Percentiles rank a stretch among this genome's conserved stretches.
Conservation (phyloP, 2,329 filamentous ascomycete genomes). For the Hypoxylon sp. region DNA sequence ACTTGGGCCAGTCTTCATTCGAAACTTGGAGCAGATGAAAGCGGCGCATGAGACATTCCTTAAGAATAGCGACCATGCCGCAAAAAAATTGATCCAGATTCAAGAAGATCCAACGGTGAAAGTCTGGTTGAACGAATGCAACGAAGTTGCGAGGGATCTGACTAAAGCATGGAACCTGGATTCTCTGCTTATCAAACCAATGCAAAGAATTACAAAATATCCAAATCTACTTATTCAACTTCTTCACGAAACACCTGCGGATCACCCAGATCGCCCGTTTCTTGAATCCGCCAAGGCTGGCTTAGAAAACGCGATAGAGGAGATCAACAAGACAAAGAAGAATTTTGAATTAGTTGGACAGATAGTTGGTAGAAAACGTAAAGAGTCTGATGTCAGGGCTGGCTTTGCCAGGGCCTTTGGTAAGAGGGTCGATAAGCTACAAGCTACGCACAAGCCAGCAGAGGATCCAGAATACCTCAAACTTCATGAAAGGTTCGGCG, state of each 20-base stretch:
- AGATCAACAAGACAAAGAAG: constrained; percentile 96
- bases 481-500: constrained; percentile 86
- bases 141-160: constrained; percentile 89
- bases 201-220: constrained; percentile 94
- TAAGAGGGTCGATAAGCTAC: constrained; percentile 85
- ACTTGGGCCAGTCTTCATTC: constrained; percentile 66
- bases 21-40: constrained; percentile 72
- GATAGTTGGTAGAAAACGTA: constrained; percentile 85
- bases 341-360: constrained; percentile 92
- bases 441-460: constrained; percentile 70
- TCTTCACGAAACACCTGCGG: constrained; percentile 79
- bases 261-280: constrained; percentile 83
- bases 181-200: constrained; percentile 95
- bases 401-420: constrained; percentile 90
- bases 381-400: constrained; percentile 88
- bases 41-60: constrained; percentile 71
- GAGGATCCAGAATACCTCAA: constrained; percentile 87
- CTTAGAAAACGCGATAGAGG: constrained; percentile 76
- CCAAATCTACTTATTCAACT: constrained; percentile 86
- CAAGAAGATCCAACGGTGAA: constrained; percentile 73
- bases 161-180: constrained; percentile 96
- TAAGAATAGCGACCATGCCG: constrained; percentile 72
- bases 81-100: constrained; percentile 71
- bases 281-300: constrained; percentile 67
- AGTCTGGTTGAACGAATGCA: constrained; percentile 95